Base-by-base conservation (phyloP, 176 grass and related monocot species). In the Carex pumila region DNA sequence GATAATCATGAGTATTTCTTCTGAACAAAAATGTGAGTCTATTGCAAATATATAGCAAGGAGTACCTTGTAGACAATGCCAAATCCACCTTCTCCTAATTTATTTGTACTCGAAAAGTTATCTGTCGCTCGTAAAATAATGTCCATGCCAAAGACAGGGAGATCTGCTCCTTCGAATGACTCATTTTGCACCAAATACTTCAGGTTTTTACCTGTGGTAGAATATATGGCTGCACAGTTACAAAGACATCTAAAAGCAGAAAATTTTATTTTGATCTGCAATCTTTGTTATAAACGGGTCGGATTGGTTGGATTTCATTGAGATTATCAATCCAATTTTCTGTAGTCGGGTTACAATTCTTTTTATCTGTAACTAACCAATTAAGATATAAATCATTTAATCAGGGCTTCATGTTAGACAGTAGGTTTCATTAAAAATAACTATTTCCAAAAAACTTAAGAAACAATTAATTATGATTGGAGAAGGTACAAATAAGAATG, bases 21-120 rank as follows among this genome's bases (percentile, higher is more conserved):
- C 6, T 61, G 7, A 71, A n/a, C 36, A 66, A 71, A n/a, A n/a
- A 66, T 82, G 45, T 14, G 79, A 53, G 21, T 7, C 13, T 82
- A 6, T 39, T 69, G n/a, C 19, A 81, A 39, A 43, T 43, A 45
- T 45, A 45, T 45, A 54, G 30, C 50, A 37, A 86, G 49, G 17
- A 65, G 69, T 88, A 94, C 90, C 92, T 86, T 89, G 56, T 87
- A 90, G 69, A 92, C 90, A 18, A 81, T 85, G 59, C 88, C 92
- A 17, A 89, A 94, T 25, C 89, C 87, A 45, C 92, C 89, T 85
- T 84, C 62, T 83, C 92, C 89, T 22, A 91, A 82, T 63, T 87
- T 19, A 55, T 91, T 89, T 60, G 0, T 19, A 8, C 53, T 45
- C 0, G 89, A 89, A n/a, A 94, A 94, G 59, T 87, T 84, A 34